Base-by-base conservation (phyloP, 208 protist species). In the Acanthamoeba polyphaga region DNA sequence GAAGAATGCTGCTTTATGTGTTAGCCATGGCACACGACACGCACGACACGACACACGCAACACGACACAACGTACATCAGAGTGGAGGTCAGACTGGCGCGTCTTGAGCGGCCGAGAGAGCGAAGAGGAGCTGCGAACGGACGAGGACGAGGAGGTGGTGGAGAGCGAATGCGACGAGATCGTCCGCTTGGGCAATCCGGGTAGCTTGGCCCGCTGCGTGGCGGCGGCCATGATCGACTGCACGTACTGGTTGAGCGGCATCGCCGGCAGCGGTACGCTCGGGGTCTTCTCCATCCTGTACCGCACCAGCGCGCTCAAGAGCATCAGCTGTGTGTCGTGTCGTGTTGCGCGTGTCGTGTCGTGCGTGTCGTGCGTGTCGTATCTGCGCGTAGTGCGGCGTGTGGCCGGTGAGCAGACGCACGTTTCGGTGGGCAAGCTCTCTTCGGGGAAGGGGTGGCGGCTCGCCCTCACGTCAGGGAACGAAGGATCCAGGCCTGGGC, bases 201-300 rank as follows among this genome's bases (percentile, higher is more conserved):
- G 46, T 49, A 51, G 38, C 38, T 80, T 80, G 46, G 76, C 17
- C 19, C 76, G 76, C 34, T 58, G 13, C 24, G 76, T 58, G 24
- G 46, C 76, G 49, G 46, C 76, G 76, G 76, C 76, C 76, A 85
- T 85, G 49, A 85, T 51, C 46, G 76, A 85, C 76, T 85, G 76
- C 76, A 85, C 76, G 49, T 85, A 85, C 13, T 85, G 76, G 49
- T 85, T 85, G 76, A 51, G 27, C 15, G 76, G 76, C 76, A 60
- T 32, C 24, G 38, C 29, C 15, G 74, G 38, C 74, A 32, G 66
- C 66, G 2, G 53, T 19, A 19, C 53, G 24, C 15, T 38, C n/a
- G 24, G 15, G 66, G 10, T n/a, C 10, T 22, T n/a, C 22, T 34
- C 66, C 66, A 38, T n/a, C 10, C 66, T n/a, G 24, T 34, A 12